Percentiles rank a stretch among this genome's conserved stretches.
Conservation (phyloP, 768 basidiomycete genomes). For the Russula sp. region DNA sequence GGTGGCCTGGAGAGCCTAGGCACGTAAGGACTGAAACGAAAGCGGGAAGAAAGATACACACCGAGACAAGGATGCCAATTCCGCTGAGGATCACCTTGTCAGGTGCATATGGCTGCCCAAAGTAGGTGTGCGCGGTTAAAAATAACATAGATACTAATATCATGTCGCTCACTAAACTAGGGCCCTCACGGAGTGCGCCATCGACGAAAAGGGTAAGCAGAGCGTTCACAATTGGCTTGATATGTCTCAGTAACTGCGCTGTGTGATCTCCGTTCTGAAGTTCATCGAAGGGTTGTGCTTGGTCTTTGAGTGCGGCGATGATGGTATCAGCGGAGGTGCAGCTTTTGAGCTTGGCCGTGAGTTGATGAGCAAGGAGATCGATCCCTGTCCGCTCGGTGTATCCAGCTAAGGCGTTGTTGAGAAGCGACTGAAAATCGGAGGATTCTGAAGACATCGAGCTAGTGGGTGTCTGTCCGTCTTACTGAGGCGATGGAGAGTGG, state of each 20-base stretch:
- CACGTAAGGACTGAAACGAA: neutral
- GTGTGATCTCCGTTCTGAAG: neutral
- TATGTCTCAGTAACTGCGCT: neutral
- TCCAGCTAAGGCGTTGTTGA: neutral
- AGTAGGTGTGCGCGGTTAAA: neutral
- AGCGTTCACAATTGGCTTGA: neutral
- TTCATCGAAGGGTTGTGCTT: neutral
- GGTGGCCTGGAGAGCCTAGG: neutral
- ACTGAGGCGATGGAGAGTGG: neutral
- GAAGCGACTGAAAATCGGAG: neutral
- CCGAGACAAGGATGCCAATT: neutral
- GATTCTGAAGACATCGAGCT: neutral
- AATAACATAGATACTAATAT: neutral
- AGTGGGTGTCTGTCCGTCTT: neutral
- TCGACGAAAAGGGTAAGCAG: neutral
- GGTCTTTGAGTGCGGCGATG: neutral
- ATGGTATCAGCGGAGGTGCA: neutral
- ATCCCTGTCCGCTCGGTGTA: neutral
- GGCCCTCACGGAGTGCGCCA: neutral
- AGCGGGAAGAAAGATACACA: neutral
- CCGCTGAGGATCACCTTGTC: neutral
- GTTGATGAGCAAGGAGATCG: neutral
- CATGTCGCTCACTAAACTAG: neutral
- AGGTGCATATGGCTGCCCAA: neutral
- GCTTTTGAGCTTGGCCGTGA: neutral